These are phyloP conservation scores for Epichloe amarillans DNA, from an alignment of 2,329 filamentous ascomycete species.

Conservation along the genomic window DNA sequence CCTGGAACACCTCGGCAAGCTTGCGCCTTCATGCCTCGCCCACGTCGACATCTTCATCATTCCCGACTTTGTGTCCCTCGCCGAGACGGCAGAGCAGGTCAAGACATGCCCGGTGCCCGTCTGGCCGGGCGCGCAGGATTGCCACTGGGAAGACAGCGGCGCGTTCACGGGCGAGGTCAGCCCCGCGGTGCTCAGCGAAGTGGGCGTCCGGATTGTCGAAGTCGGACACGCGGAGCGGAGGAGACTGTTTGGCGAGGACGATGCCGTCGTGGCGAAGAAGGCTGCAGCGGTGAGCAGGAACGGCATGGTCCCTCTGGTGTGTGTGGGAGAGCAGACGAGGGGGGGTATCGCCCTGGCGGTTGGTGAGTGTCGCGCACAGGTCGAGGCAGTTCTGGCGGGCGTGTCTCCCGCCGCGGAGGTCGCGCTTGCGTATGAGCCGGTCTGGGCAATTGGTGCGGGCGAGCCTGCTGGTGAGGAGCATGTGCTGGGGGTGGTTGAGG, in stretches of 20 bases:
- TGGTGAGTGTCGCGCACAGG: conserved; percentile 51
- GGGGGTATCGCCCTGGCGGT: conserved; percentile 44
- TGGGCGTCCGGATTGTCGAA: conserved; percentile 61
- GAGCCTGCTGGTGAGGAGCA: conserved; percentile 60
- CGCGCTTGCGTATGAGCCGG: conserved; percentile 73
- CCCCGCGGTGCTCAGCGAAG: conserved; percentile 49
- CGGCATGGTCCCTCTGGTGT: conserved; percentile 64
- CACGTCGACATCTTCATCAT: conserved; percentile 62
- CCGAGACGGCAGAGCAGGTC: conserved; percentile 36
- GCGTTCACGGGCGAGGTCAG: conserved; percentile 71
- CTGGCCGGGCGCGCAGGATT: conserved; percentile 64
- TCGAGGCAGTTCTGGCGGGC: conserved; percentile 47
- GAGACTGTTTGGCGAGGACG: conserved; percentile 60
- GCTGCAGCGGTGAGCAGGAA: conserved; percentile 54
- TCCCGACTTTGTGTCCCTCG: conserved; percentile 61
- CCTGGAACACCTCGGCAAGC: conserved; percentile 29
- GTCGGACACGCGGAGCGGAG: conserved; percentile 72
- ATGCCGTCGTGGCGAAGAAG: conserved; percentile 53
- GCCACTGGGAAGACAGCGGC: conserved; percentile 54
- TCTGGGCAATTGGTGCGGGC: conserved; percentile 73
- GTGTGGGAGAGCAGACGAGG: conserved; percentile 56
- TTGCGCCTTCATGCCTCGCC: conserved; percentile 26
- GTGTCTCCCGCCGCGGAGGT: conserved; percentile 53
- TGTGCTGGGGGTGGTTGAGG: conserved; percentile 54
- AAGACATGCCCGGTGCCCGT: conserved; percentile 21